Conservation (phyloP, 2,329 filamentous ascomycete species). For the Onygenales sp. region DNA sequence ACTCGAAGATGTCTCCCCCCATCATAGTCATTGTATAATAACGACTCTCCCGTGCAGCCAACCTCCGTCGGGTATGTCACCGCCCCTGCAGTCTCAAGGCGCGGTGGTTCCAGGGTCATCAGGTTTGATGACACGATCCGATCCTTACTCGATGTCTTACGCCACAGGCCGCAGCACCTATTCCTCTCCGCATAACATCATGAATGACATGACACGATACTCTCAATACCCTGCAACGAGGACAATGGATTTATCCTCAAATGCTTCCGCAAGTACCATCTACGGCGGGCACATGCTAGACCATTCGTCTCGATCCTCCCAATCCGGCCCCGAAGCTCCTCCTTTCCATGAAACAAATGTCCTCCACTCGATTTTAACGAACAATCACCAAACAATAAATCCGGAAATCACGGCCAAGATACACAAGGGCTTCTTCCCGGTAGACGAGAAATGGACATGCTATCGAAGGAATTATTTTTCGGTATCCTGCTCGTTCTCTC, state of each 20-base stretch:
- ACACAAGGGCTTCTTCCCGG: conserved; percentile 80
- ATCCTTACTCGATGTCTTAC: conserved; percentile 27
- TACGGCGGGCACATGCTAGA: conserved; percentile 21
- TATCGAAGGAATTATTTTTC: conserved; percentile 89
- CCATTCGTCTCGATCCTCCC: conserved; percentile 18
- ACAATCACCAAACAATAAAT: conserved; percentile 43
- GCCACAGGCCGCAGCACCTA: conserved; percentile 23
- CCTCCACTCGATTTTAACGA: conserved; percentile 26
- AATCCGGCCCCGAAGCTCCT: conserved; percentile 29
- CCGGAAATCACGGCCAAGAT: conserved; percentile 70
- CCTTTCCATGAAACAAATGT: conserved; percentile 33
- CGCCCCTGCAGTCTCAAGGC: conserved; percentile 23
- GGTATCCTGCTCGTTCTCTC: conserved; percentile 66
- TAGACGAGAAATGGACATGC: conserved; percentile 80
- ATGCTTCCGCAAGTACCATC: conserved; percentile 20
- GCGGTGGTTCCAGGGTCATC: conserved; percentile 19
- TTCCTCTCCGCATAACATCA: conserved; percentile 17
- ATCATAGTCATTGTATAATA: conserved; percentile 1
- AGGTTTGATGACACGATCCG: conserved; percentile 29
- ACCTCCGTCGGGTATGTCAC: conserved; percentile 38
- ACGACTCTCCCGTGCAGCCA: conserved; percentile 26
- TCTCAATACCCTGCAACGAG: conserved; percentile 25
- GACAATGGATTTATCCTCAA: conserved; percentile 22
- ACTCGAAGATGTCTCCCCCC: not conserved
- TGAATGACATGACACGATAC: conserved; percentile 25